Evolutionary conservation across 805 yeast genomes (phyloP).

Genomic region (Wickerhamomyces bovis): DNA sequence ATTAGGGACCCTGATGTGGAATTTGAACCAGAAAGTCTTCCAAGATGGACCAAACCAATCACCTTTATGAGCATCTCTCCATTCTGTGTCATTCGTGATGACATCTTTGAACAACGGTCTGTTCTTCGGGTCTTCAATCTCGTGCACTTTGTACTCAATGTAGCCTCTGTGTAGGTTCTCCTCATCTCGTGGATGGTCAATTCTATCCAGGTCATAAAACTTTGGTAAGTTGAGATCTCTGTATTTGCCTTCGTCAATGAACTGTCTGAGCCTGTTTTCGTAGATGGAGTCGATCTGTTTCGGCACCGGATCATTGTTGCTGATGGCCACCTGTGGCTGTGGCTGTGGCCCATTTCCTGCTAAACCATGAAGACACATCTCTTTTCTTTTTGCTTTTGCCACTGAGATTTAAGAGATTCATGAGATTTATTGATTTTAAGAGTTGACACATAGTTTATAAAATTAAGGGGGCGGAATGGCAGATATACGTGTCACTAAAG

Average conservation of each 20-base stretch:
- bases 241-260: conserved; percentile 77
- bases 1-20: conserved; percentile 58
- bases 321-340: background rate
- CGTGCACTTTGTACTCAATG: conserved; percentile 58
- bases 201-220: conserved; percentile 61
- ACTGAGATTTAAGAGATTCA: no score
- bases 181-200: conserved; percentile 33
- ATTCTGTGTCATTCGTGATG: conserved; percentile 25
- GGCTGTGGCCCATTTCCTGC: background rate
- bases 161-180: conserved; percentile 31
- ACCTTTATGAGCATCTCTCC: conserved; percentile 59
- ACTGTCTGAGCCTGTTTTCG: conserved; percentile 68
- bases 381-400: no score
- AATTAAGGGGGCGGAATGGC: no score
- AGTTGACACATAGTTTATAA: no score
- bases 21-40: conserved; percentile 93
- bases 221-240: conserved; percentile 68
- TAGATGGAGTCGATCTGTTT: conserved; percentile 74
- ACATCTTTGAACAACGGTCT: conserved; percentile 40
- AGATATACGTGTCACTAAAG: background rate
- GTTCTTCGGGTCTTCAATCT: conserved; percentile 54
- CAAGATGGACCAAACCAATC: conserved; percentile 89
- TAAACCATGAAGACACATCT: background rate
- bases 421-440: no score
- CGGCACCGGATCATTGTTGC: conserved; percentile 53